Base-by-base conservation (phyloP, 2,329 filamentous ascomycete species). In the Exophiala dermatitidis region DNA sequence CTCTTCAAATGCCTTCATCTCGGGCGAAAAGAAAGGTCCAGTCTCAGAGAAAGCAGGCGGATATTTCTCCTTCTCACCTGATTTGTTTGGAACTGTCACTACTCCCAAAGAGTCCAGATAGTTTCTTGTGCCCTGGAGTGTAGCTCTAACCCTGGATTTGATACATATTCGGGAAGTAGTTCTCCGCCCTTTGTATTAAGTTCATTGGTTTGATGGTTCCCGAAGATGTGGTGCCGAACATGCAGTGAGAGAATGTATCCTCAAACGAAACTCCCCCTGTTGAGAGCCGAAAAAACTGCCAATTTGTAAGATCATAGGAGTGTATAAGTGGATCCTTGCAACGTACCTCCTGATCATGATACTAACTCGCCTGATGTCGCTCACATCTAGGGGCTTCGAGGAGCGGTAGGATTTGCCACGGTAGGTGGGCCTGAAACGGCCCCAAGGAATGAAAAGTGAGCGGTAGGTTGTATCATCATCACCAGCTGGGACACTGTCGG, bases 261-360 rank as follows among this genome's bases (percentile, higher is more conserved):
- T 42, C 47, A 60, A 36, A 28, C 40, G 30, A 60, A 90, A 90
- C 2, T 81, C 73, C 2, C 87, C 87, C 57, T 86, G 74, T 67
- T 90, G 86, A 0, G 77, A 70, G 5, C 83, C 86, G 61, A 90
- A 90, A 72, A 88, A 90, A 68, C 86, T 88, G 60, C 31, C 10
- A 10, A 32, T 41, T 3, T 43, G 53, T 55, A 28, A 58, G 60
- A 41, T 61, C 52, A 59, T 9, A 63, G 46, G 30, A 48, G n/a
- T 38, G 31, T 9, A 48, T 26, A 31, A 31, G 19, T 26, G 12
- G n/a, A 29, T 38, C 29, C 50, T 12, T 47, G 38, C 32, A 42
- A 46, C 46, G 31, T 28, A 88, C 87, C 88, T 93, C 66, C 88
- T 74, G 76, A 86, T 86, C 88, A 93, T 90, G 54, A 93, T 74